These are phyloP conservation scores for Neofusicoccum ribis DNA, from an alignment of 2,329 filamentous ascomycete species.

Conservation along the genomic window DNA sequence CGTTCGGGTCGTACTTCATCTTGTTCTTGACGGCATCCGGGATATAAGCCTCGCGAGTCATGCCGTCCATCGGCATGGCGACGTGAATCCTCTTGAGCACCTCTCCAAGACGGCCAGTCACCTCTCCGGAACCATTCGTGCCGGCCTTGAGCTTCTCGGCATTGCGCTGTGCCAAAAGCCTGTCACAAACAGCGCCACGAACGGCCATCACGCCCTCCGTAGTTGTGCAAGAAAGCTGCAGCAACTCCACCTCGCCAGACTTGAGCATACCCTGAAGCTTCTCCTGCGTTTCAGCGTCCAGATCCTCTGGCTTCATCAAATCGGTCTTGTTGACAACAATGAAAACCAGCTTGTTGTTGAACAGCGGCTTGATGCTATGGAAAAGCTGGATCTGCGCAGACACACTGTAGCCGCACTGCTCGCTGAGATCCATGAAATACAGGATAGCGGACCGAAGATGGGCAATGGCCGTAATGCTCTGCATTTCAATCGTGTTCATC, in stretches of 20 bases:
- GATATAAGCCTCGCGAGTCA: slow-evolving; percentile 78
- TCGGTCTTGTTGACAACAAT: slow-evolving; percentile 99
- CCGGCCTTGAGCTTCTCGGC: slow-evolving; percentile 92
- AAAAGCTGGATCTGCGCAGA: slow-evolving; percentile 92
- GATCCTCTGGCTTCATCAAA: slow-evolving; percentile 80
- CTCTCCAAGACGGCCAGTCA: slow-evolving; percentile 80
- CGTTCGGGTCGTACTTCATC: slow-evolving; percentile 87
- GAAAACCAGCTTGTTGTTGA: slow-evolving; percentile 96
- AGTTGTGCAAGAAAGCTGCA: slow-evolving; percentile 93
- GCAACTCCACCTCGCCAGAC: slow-evolving; percentile 84
- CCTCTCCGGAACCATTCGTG: slow-evolving; percentile 73
- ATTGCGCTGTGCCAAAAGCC: slow-evolving; percentile 87
- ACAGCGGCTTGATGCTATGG: slow-evolving; percentile 93
- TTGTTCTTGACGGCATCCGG: slow-evolving; percentile 78
- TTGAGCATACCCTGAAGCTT: slow-evolving; percentile 79
- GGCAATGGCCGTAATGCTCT: slow-evolving; percentile 95
- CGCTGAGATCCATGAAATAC: slow-evolving; percentile 97
- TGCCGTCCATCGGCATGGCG: slow-evolving; percentile 83
- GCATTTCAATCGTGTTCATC: slow-evolving; percentile 99
- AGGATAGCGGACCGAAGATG: slow-evolving; percentile 93
- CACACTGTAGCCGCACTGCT: slow-evolving; percentile 95
- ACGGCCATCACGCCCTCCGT: slow-evolving; percentile 91
- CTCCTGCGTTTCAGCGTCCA: slow-evolving; percentile 75
- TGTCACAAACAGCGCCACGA: slow-evolving; percentile 92
- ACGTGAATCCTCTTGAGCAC: slow-evolving; percentile 95